phyloP scores from a whole-genome alignment of 2,329 filamentous ascomycete genomes.

The Exophiala alcalophila region DNA sequence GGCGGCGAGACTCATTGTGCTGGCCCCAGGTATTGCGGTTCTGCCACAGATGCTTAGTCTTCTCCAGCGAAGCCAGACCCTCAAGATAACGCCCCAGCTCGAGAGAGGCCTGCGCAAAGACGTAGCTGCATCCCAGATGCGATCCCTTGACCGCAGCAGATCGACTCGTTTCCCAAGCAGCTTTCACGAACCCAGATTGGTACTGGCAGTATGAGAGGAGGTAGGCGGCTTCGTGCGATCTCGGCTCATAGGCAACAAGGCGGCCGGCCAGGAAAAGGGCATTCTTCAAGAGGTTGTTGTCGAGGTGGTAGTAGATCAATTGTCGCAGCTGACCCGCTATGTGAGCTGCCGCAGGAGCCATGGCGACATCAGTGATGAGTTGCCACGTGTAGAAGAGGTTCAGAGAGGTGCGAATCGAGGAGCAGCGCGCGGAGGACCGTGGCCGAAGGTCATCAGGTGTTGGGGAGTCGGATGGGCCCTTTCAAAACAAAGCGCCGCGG shows the following conservation, averaged over 20 bases:
- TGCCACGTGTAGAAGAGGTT: neutral
- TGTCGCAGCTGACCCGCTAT: conserved; percentile 61
- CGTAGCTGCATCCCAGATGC: conserved; percentile 83
- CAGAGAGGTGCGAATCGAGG: neutral
- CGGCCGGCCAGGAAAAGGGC: conserved; percentile 91
- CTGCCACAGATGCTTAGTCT: conserved; percentile 71
- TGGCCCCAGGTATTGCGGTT: conserved; percentile 75
- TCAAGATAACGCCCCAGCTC: conserved; percentile 74
- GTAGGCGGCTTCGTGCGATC: conserved; percentile 75
- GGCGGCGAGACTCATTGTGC: conserved; percentile 72
- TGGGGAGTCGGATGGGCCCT: conserved; percentile 1
- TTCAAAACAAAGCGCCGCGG: conserved; percentile 23
- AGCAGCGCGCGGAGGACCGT: neutral
- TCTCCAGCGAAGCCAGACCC: conserved; percentile 80
- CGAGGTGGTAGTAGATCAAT: conserved; percentile 71
- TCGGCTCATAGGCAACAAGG: conserved; percentile 77
- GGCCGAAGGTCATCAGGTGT: neutral
- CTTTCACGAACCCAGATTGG: conserved; percentile 75
- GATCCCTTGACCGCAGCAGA: conserved; percentile 65
- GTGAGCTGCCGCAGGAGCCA: conserved; percentile 55
- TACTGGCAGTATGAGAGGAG: conserved; percentile 82
- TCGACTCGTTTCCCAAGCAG: conserved; percentile 80
- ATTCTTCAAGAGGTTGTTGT: conserved; percentile 85
- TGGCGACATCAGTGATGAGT: conserved; percentile 33
- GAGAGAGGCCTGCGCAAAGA: conserved; percentile 87